Base-by-base conservation (phyloP, 2,329 filamentous ascomycete genomes). In the Fusarium xyrophilum region DNA sequence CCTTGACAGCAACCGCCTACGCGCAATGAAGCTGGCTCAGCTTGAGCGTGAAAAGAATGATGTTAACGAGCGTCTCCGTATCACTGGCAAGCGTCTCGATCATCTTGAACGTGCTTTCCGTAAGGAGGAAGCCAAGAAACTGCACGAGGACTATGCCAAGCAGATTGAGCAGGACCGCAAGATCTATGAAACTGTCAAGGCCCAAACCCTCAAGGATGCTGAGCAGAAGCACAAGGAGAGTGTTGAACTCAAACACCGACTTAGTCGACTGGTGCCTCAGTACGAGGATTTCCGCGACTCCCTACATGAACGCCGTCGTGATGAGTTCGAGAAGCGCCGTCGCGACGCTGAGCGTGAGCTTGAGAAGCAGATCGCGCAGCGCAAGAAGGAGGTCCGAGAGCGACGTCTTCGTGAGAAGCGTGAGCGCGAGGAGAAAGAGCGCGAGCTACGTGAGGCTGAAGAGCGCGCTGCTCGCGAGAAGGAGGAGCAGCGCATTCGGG, bases 31-130 rank as follows among this genome's bases (percentile, higher is more conserved):
- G 85, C 88, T 99, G 60, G 91, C 93, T 65, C 95, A 97, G 81
- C 88, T 99, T 14, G 96, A 98, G 83, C 94, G 95, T 74, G 96
- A 98, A 85, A 99, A 98, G 90, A 97, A 95, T 76, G 93, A 96
- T 76, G 89, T 97, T 72, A 93, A 92, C 69, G 93, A 97, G 82
- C 93, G 92, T 78, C 88, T 98, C 55, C 91, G 93, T 74, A 89
- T 97, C 74, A 96, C 94, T 64, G 93, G 91, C 79, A 98, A 97
- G 88, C 91, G 96, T 69, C 92, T 97, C 75, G 96, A 99, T 77
- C 95, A 99, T 82, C 84, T 99, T 74, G 96, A 99, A 84, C 92
- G 96, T 83, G 96, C 96, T 38, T 96, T 96, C 87, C 91, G 96
- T 75, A 93, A 95, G 79, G 96, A 98, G 82, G 96, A 99, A 81